These are phyloP conservation scores for Lobosporangium transversale DNA, from an alignment of 192 early-diverging fungal species.

Conservation along the genomic window DNA sequence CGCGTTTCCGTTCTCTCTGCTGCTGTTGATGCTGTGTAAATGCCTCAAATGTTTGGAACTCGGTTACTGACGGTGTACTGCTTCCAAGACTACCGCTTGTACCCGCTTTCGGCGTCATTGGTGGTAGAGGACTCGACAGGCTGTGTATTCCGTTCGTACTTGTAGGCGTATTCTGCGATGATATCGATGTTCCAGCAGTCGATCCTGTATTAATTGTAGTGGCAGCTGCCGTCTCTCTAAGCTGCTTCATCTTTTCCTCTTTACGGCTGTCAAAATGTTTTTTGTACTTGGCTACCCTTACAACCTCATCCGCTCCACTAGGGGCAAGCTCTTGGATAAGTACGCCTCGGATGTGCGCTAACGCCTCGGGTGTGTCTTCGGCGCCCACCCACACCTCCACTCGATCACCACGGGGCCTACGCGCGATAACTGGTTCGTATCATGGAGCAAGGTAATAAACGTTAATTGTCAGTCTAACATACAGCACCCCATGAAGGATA, in stretches of 20 bases:
- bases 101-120: constrained; percentile 17
- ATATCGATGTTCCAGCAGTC: background rate
- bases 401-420: constrained; percentile 57
- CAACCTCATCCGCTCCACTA: constrained; percentile 45
- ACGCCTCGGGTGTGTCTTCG: constrained; percentile 34
- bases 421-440: constrained; percentile 23
- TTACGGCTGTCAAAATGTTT: constrained; percentile 46
- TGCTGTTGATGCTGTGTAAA: constrained; percentile 35
- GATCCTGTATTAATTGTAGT: background rate
- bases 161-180: background rate
- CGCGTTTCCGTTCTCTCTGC: constrained; percentile 18
- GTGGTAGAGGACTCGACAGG: constrained; percentile 15
- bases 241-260: constrained; percentile 28
- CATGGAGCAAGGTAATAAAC: background rate
- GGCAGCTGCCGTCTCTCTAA: background rate
- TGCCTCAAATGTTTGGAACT: constrained; percentile 26
- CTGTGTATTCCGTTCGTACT: background rate
- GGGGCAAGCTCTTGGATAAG: constrained; percentile 31
- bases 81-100: background rate
- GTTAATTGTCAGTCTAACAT: background rate
- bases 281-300: constrained; percentile 45
- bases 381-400: constrained; percentile 62
- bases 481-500: background rate
- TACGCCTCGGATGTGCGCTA: constrained; percentile 49
- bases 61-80: constrained; percentile 1